Evolutionary conservation across 192 early-diverging fungal genomes (phyloP).

Genomic region (Cetraspora pellucida): DNA sequence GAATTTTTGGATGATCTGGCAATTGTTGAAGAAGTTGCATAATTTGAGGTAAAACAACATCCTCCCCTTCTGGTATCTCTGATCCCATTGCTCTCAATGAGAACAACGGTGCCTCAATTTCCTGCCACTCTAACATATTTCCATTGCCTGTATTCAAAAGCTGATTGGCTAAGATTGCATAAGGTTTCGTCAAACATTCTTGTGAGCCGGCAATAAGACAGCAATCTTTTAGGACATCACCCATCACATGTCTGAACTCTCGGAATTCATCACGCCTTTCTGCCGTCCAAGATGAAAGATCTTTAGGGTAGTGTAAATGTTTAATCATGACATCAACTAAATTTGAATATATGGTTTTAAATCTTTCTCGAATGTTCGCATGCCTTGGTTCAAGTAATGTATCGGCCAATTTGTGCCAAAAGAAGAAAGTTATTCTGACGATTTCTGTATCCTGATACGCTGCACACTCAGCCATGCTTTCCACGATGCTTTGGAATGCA

Average conservation of each 20-base stretch:
- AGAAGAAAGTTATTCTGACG: constrained; percentile 86
- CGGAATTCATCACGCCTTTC: constrained; percentile 95
- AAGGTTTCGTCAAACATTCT: constrained; percentile 65
- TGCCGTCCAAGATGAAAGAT: constrained; percentile 68
- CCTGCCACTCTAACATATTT: constrained; percentile 74
- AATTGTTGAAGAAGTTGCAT: constrained; percentile 88
- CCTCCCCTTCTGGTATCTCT: constrained; percentile 71
- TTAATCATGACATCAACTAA: constrained; percentile 83
- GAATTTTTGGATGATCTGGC: constrained; percentile 90
- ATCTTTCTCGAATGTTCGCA: constrained; percentile 55
- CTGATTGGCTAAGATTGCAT: constrained; percentile 32
- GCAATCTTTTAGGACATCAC: constrained; percentile 96
- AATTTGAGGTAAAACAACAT: constrained; percentile 81
- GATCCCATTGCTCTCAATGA: constrained; percentile 92
- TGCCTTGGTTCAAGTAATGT: constrained; percentile 51
- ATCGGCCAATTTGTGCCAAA: constrained; percentile 86
- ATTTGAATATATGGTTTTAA: constrained; percentile 63
- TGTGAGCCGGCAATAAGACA: constrained; percentile 80
- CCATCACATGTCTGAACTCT: constrained; percentile 95
- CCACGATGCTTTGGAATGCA: constrained; percentile 73
- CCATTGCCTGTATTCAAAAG: constrained; percentile 47
- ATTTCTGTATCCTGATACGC: constrained; percentile 81
- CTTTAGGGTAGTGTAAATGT: constrained; percentile 87
- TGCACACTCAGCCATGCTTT: constrained; percentile 82
- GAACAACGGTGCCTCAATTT: constrained; percentile 94